Evolutionary conservation across 169 alveolate genomes (phyloP).

Genomic region (Plasmodium vivax): DNA sequence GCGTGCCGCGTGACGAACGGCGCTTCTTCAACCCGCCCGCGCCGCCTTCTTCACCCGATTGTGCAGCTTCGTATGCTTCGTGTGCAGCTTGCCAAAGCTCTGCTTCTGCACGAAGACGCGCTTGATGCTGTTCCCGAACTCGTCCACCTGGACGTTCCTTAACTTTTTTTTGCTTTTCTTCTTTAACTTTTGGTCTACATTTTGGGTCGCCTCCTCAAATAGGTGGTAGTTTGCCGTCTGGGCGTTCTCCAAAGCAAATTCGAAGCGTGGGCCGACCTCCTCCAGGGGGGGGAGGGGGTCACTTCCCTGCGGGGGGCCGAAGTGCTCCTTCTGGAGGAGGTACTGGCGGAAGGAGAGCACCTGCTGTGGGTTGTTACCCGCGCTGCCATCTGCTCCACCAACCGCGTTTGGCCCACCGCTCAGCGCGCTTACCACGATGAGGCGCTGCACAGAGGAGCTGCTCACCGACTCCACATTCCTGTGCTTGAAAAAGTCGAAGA

Average conservation of each 20-base stretch:
- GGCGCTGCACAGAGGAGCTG: conserved; percentile 5
- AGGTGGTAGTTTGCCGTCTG: conserved; percentile 21
- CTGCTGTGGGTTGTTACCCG: not conserved
- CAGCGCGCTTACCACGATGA: conserved; percentile 21
- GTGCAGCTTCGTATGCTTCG: conserved; percentile 30
- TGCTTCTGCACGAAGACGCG: conserved; percentile 47
- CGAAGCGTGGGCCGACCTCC: conserved; percentile 55
- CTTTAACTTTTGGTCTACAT: not conserved
- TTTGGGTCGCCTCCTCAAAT: conserved; percentile 53
- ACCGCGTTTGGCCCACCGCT: too few relatives aligned
- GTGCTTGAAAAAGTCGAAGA: conserved; percentile 46
- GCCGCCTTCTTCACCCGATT: conserved; percentile 5
- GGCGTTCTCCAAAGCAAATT: not conserved
- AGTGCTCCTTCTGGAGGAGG: conserved; percentile 10
- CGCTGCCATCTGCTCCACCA: too few relatives aligned
- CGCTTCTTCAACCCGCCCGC: not conserved
- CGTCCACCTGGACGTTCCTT: conserved; percentile 12
- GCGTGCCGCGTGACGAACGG: not conserved
- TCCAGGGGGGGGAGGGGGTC: not conserved
- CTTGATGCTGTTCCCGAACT: conserved; percentile 39
- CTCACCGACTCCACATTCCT: conserved; percentile 26
- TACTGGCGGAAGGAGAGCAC: conserved; percentile 42
- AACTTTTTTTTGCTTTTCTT: not conserved
- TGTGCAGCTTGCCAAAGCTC: conserved; percentile 34
- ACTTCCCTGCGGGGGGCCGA: not conserved